Evolutionary conservation across 169 alveolate species (phyloP).

Genomic region (Plasmodium gaboni): DNA sequence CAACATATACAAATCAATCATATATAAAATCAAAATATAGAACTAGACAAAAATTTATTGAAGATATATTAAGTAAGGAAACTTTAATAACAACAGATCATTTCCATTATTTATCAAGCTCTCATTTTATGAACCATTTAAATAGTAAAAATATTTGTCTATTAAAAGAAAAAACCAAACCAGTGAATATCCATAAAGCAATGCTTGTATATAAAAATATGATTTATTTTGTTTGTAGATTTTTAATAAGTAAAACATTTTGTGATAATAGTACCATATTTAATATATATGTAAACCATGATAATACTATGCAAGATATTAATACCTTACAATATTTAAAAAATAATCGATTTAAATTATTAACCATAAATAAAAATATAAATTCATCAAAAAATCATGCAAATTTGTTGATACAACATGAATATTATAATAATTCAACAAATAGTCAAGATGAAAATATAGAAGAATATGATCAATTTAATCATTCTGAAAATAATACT

Average conservation of each 20-base stretch:
- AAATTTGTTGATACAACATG: no score
- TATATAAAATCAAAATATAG: not conserved
- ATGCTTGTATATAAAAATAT: conserved; percentile 36
- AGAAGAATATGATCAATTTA: no score
- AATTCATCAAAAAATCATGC: no score
- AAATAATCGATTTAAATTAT: conserved; percentile 34
- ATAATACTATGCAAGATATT: conserved; percentile 12
- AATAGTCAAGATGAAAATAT: no score
- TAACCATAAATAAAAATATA: conserved; percentile 6
- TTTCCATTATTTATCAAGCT: conserved; percentile 41
- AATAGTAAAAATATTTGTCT: not conserved
- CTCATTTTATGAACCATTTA: not conserved
- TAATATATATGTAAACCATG: conserved; percentile 22
- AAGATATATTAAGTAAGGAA: conserved; percentile 13
- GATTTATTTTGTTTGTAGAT: conserved; percentile 72
- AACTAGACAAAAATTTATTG: not conserved
- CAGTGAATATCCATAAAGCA: conserved; percentile 18
- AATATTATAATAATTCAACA: no score
- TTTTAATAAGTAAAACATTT: conserved; percentile 72
- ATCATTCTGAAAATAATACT: not conserved
- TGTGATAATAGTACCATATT: conserved; percentile 74
- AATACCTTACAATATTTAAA: conserved; percentile 11
- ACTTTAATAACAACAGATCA: conserved; percentile 35
- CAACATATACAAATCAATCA: not conserved
- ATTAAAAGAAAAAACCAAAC: not conserved